These are phyloP conservation scores for Boletellus deceptivus DNA, from an alignment of 1,284 basidiomycete species.

Conservation along the genomic window DNA sequence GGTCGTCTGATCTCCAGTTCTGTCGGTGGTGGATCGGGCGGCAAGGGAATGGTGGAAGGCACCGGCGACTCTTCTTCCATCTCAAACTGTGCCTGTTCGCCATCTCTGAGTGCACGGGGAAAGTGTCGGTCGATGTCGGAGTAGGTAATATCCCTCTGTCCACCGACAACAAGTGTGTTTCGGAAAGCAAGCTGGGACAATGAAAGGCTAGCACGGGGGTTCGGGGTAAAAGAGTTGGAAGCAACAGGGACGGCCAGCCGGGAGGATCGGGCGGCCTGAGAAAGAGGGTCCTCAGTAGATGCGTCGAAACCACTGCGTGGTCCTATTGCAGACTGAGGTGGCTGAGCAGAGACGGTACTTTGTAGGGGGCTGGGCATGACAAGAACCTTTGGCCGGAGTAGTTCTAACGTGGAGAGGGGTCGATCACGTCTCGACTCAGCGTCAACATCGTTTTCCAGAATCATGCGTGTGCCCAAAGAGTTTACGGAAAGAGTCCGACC, in stretches of 20 bases:
- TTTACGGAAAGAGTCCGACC: conserved; percentile 64
- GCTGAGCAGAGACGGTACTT: conserved; percentile 35
- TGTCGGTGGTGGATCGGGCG: conserved; percentile 21
- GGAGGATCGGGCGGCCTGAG: conserved; percentile 60
- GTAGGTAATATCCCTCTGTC: conserved; percentile 60
- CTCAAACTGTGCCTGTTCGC: conserved; percentile 62
- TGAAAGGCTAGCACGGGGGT: conserved; percentile 67
- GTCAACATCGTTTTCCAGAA: conserved; percentile 55
- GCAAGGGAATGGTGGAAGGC: conserved; percentile 36
- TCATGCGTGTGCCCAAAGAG: conserved; percentile 60
- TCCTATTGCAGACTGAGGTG: conserved; percentile 31
- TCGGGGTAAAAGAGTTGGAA: conserved; percentile 74
- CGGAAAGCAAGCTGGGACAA: conserved; percentile 79
- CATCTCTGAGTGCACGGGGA: conserved; percentile 67
- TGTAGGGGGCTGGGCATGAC: conserved; percentile 85
- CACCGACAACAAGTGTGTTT: conserved; percentile 66
- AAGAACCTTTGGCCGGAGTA: conserved; percentile 77
- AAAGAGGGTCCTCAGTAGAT: conserved; percentile 63
- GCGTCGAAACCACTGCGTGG: conserved; percentile 59
- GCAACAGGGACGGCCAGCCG: conserved; percentile 47
- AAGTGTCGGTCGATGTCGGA: conserved; percentile 55
- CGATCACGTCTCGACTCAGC: conserved; percentile 47
- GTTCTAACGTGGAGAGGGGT: conserved; percentile 67
- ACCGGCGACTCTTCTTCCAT: conserved; percentile 39
- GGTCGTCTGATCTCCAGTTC: conserved; percentile 43